These are phyloP conservation scores for Canavalia ensiformis DNA, from an alignment of 306 rosid genomes.

Conservation along the genomic window DNA sequence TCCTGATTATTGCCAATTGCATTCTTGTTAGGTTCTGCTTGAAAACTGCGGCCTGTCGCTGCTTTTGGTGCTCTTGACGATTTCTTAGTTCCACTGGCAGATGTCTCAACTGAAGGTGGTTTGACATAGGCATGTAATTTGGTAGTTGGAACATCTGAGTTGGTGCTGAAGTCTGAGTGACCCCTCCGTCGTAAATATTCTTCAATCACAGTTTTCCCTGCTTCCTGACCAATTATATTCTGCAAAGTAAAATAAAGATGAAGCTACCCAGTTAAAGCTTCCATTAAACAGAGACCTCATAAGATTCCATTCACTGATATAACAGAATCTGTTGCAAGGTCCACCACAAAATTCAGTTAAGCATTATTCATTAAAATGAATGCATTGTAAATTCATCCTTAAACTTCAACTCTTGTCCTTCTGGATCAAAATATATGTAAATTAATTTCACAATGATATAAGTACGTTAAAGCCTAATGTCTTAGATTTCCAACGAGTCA, in stretches of 20 bases:
- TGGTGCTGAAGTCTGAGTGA: conserved; percentile 54
- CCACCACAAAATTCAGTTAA: background rate
- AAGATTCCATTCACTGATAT: conserved; percentile 6
- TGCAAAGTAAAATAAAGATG: conserved; percentile 50
- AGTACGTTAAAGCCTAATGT: background rate
- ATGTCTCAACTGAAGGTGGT: conserved; percentile 70
- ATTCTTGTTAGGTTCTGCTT: conserved; percentile 59
- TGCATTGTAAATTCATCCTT: conserved; percentile 28
- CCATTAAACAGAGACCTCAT: background rate
- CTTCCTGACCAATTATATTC: conserved; percentile 91
- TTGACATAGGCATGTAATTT: conserved; percentile 86
- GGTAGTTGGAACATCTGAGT: conserved; percentile 56
- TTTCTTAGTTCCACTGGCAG: conserved; percentile 69
- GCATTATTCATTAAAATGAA: background rate
- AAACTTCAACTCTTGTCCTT: background rate
- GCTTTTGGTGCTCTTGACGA: conserved; percentile 63
- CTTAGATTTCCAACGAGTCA: background rate
- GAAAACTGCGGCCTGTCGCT: conserved; percentile 45
- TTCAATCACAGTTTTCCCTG: conserved; percentile 80
- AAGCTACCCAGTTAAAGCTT: conserved; percentile 31
- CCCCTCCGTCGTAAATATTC: conserved; percentile 80
- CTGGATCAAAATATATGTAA: background rate
- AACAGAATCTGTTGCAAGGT: conserved; percentile 26
- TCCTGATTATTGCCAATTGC: conserved; percentile 48
- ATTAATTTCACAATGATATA: background rate